phyloP scores from a whole-genome alignment of 176 grass and related monocot species.

The Chrysopogon serrulatus region DNA sequence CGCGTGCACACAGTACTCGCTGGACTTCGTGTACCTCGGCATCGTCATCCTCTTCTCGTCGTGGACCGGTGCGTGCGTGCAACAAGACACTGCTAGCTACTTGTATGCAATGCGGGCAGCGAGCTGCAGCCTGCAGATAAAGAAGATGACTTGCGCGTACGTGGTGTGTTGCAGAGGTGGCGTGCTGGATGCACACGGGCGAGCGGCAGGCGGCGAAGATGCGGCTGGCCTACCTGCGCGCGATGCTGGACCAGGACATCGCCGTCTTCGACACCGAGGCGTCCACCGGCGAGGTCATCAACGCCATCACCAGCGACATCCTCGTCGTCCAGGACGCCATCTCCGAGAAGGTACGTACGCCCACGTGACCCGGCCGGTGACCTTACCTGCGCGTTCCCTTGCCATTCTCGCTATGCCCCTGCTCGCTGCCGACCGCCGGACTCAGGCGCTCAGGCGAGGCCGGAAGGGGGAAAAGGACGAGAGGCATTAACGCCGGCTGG shows the following conservation, averaged over 20 bases:
- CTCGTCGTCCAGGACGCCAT: constrained; percentile 96
- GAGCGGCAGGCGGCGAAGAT: constrained; percentile 98
- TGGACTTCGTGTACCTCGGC: constrained; percentile 95
- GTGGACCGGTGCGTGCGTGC: constrained; percentile 64
- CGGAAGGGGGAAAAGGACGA: not conserved
- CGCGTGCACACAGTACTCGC: constrained; percentile 56
- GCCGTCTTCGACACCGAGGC: constrained; percentile 89
- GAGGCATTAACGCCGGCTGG: not conserved
- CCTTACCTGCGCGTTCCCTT: not conserved
- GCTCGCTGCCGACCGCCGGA: not conserved
- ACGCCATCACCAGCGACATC: constrained; percentile 93
- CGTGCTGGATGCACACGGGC: constrained; percentile 98
- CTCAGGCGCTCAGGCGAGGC: not conserved
- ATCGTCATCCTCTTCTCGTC: constrained; percentile 93
- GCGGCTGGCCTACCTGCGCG: constrained; percentile 79
- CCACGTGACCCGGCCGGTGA: not conserved
- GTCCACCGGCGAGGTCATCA: constrained; percentile 95
- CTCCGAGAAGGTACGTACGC: constrained; percentile 74
- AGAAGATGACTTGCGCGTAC: not conserved
- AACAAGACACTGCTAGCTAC: not conserved
- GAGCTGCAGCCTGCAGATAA: not conserved
- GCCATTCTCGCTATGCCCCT: constrained; percentile 15
- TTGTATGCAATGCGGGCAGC: not conserved
- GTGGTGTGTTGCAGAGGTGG: constrained; percentile 56
- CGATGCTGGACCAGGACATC: constrained; percentile 97